Conservation (phyloP, 169 alveolate species). For the Hepatocystis sp. region DNA sequence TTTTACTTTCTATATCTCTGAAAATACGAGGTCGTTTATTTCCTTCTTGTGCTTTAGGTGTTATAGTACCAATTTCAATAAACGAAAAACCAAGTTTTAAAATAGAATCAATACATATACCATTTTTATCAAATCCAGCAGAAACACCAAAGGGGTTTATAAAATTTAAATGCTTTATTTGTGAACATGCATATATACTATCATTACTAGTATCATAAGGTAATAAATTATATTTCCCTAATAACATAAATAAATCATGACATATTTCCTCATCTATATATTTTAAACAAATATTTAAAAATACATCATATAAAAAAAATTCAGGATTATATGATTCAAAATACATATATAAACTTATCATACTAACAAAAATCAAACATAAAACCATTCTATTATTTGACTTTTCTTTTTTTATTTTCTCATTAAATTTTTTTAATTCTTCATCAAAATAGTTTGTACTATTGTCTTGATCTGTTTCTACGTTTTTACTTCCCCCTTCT, state of each 20-base stretch:
- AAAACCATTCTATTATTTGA: constrained; percentile 29
- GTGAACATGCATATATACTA: constrained; percentile 32
- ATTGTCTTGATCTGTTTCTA: too few relatives aligned
- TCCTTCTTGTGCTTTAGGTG: constrained; percentile 90
- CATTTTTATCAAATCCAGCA: constrained; percentile 91
- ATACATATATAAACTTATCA: constrained; percentile 33
- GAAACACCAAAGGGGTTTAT: constrained; percentile 87
- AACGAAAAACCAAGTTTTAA: constrained; percentile 89
- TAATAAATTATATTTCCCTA: constrained; percentile 78
- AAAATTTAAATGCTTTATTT: constrained; percentile 25
- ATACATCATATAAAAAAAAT: constrained; percentile 75
- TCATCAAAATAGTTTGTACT: too few relatives aligned
- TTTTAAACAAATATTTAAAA: constrained; percentile 74
- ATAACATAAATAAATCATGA: constrained; percentile 78
- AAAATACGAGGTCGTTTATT: constrained; percentile 88
- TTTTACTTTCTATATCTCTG: constrained; percentile 82
- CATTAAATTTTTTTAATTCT: constrained; percentile 29
- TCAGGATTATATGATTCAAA: constrained; percentile 73
- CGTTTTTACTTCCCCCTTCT: too few relatives aligned
- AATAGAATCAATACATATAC: constrained; percentile 82
- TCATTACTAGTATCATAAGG: constrained; percentile 82
- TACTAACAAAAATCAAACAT: constrained; percentile 15
- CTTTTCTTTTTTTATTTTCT: constrained; percentile 30
- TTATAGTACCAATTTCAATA: constrained; percentile 89
- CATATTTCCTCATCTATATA: constrained; percentile 83